Conservation (phyloP, 2,329 filamentous ascomycete species). For the Claviceps capensis region DNA sequence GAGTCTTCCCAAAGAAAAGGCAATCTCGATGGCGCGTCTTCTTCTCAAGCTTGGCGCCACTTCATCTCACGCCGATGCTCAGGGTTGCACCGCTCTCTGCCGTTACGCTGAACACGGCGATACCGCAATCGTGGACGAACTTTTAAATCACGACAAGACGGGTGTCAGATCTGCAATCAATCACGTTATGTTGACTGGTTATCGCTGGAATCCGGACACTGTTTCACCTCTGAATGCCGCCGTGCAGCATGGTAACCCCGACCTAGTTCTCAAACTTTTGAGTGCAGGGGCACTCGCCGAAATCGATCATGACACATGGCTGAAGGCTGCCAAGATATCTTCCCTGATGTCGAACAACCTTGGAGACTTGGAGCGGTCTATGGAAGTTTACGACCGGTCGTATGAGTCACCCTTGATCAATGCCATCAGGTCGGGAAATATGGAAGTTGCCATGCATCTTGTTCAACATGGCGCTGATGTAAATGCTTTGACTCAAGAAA, state of each 20-base stretch:
- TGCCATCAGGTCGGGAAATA: slow-evolving; percentile 34
- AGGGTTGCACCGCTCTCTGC: slow-evolving; percentile 52
- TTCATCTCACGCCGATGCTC: slow-evolving; percentile 55
- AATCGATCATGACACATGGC: slow-evolving; percentile 50
- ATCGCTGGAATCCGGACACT: slow-evolving; percentile 20
- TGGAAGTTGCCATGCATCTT: slow-evolving; percentile 40
- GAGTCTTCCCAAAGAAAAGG: slow-evolving; percentile 46
- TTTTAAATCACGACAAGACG: slow-evolving; percentile 43
- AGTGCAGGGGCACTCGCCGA: slow-evolving; percentile 44
- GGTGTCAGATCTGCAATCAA: slow-evolving; percentile 52
- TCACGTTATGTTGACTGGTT: slow-evolving; percentile 36
- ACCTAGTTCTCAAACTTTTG: slow-evolving; percentile 46
- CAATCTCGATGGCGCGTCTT: slow-evolving; percentile 48
- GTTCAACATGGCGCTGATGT: slow-evolving; percentile 51
- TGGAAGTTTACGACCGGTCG: slow-evolving; percentile 29
- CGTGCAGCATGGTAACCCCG: slow-evolving; percentile 35
- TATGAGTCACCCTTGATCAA: slow-evolving; percentile 53
- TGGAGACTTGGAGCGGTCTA: slow-evolving; percentile 32
- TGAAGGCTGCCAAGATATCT: slow-evolving; percentile 39
- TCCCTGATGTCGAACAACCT: slow-evolving; percentile 21
- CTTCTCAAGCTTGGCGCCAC: slow-evolving; percentile 60
- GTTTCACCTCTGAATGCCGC: slow-evolving; percentile 45
- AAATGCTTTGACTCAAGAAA: slow-evolving; percentile 38
- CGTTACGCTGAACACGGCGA: slow-evolving; percentile 43
- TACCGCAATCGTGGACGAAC: slow-evolving; percentile 30